Evolutionary conservation across 306 rosid species (phyloP).

Genomic region (Elaeagnus macrophylla): DNA sequence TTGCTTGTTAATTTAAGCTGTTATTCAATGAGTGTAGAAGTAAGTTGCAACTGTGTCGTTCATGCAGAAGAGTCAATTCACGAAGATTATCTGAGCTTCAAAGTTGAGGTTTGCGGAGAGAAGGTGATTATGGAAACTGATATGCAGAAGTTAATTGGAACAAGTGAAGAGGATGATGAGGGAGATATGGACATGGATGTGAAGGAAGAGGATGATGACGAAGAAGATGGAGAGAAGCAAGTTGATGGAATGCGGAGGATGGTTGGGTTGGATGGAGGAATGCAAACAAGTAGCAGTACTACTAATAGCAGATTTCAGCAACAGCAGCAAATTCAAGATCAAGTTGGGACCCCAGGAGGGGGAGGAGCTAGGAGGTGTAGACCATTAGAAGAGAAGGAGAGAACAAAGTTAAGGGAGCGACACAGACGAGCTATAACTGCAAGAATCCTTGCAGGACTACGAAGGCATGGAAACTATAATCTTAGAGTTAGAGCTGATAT

Average conservation of each 20-base stretch:
- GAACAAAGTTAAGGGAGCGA: conserved; percentile 95
- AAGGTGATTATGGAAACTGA: conserved; percentile 58
- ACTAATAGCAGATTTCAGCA: conserved; percentile 53
- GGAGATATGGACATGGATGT: conserved; percentile 87
- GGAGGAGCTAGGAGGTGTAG: conserved; percentile 83
- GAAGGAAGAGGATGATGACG: conserved; percentile 58
- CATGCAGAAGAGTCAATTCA: conserved; percentile 11
- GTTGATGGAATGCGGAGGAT: conserved; percentile 31
- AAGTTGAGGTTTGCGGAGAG: conserved; percentile 18
- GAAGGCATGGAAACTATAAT: conserved; percentile 96
- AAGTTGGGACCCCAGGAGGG: conserved; percentile 56
- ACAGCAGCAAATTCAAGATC: conserved; percentile 59
- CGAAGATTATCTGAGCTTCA: conserved; percentile 5
- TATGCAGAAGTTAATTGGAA: conserved; percentile 67
- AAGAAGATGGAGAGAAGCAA: conserved; percentile 42
- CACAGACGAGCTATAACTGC: conserved; percentile 97
- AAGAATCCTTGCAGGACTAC: conserved; percentile 87
- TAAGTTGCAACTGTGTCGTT: conserved; percentile 12
- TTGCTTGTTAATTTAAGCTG: background rate
- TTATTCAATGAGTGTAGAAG: background rate
- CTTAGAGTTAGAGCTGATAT: conserved; percentile 98
- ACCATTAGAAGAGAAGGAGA: conserved; percentile 89
- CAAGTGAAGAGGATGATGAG: conserved; percentile 83
- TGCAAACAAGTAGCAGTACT: conserved; percentile 34
- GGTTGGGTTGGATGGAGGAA: conserved; percentile 60